Base-by-base conservation (phyloP, 2,329 filamentous ascomycete genomes). In the Paraphoma chrysanthemicola region DNA sequence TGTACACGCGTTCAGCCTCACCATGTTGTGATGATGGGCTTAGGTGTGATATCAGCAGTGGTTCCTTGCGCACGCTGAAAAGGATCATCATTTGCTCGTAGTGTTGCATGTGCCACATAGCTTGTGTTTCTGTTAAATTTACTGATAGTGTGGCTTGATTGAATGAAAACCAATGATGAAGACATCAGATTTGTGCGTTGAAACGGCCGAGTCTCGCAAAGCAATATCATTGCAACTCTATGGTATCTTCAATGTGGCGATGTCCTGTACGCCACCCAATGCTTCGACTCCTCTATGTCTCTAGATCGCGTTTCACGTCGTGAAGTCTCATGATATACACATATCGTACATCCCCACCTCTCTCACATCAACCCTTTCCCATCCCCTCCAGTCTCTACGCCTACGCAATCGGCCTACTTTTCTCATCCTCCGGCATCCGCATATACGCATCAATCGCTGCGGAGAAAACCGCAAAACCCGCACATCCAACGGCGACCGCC, bases 401-500 rank as follows among this genome's bases (percentile, higher is more conserved):
- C 53, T 69, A 78, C 7, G 74, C 73, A 55, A 79, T 77, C 41
- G 76, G 75, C 43, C 68, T 69, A 66, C 75, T 76, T 58, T 65
- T 70, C 65, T 79, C 77, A 57, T 78, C 76, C 57, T 78, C 75
- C 1, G 74, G 74, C 74, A 77, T 72, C 36, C 76, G 63, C 92
- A 97, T 92, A 75, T 92, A 97, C 36, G 87, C 88, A 83, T 98
- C 94, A 74, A 98, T 97, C 0, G 93, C 94, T 12, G 91, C 88
- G 75, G 88, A 91, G 70, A 98, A 98, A 1, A 92, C 93, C 54
- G 95, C 95, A 78, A 99, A 99, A 0, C 94, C 95, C 11, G 88
- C 90, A 77, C 94, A 98, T 1, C 95, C 95, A 4, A 96, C 84
- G 1, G 88, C 89, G 48, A 92, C 90, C 31, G 94, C 95, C 80